These are phyloP conservation scores for Chamaecrista fasciculata DNA, from an alignment of 306 rosid species.

Conservation along the genomic window DNA sequence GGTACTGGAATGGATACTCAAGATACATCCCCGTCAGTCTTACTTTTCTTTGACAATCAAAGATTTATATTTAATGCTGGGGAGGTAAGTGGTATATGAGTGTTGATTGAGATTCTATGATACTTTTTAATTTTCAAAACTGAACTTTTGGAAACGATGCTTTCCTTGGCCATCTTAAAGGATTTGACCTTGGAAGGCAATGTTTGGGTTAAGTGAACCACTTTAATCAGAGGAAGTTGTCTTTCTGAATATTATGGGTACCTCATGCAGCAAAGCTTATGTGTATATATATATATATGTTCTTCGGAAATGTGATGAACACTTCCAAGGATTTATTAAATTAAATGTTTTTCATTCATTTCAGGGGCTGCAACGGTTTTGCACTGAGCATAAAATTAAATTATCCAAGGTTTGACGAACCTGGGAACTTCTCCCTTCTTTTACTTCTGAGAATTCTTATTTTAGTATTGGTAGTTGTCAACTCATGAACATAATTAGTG, in stretches of 20 bases:
- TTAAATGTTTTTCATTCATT: neutral
- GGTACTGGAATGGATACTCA: conserved; percentile 97
- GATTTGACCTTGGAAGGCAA: neutral
- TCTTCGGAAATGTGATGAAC: neutral
- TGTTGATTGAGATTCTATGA: conserved; percentile 3
- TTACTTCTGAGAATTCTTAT: neutral
- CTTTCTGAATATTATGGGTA: neutral
- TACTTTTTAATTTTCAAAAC: neutral
- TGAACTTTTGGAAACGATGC: neutral
- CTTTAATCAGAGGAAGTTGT: neutral
- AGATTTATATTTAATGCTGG: conserved; percentile 91
- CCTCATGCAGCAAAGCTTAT: neutral
- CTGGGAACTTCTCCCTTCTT: neutral
- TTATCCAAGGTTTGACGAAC: conserved; percentile 11
- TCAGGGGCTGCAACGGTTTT: conserved; percentile 19
- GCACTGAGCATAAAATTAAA: conserved; percentile 15
- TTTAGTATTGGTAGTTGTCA: neutral
- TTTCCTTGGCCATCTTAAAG: neutral
- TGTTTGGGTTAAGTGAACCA: neutral
- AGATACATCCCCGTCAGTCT: conserved; percentile 80
- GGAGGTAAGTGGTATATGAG: conserved; percentile 47
- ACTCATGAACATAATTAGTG: conserved; percentile 9
- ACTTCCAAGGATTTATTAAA: neutral
- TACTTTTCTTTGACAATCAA: conserved; percentile 86
- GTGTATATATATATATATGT: neutral